Evolutionary conservation across 2,329 filamentous ascomycete genomes (phyloP).

Genomic region (Fusarium sp.): DNA sequence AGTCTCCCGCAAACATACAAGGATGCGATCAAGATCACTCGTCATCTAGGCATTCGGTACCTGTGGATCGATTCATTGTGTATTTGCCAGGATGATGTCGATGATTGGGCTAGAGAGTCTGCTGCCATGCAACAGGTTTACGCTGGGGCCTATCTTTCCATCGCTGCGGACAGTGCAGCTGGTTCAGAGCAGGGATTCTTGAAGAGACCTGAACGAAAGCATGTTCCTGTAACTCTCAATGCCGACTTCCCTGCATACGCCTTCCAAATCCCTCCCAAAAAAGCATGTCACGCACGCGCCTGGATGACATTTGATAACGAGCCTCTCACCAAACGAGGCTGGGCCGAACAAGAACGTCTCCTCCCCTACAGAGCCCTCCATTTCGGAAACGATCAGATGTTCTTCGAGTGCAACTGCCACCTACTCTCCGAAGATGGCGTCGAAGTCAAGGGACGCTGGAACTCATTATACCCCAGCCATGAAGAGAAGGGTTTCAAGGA

Average conservation of each 20-base stretch:
- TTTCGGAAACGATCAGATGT: slow-evolving; percentile 16
- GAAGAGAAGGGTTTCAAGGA: background rate
- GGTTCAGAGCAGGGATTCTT: background rate
- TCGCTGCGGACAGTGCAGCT: slow-evolving; percentile 4
- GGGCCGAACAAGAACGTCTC: slow-evolving; percentile 24
- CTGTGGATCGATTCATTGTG: slow-evolving; percentile 30
- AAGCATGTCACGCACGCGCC: background rate
- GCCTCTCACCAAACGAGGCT: slow-evolving; percentile 16
- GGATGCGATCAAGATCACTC: slow-evolving; percentile 27
- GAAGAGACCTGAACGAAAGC: background rate
- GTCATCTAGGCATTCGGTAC: slow-evolving; percentile 1
- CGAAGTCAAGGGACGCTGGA: slow-evolving; percentile 1
- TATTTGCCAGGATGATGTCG: slow-evolving; percentile 23
- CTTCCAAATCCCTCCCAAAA: background rate
- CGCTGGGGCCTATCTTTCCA: slow-evolving; percentile 9
- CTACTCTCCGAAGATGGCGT: slow-evolving; percentile 19
- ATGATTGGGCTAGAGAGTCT: slow-evolving; percentile 19
- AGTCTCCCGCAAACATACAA: slow-evolving; percentile 8
- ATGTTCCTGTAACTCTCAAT: background rate
- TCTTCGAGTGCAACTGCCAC: slow-evolving; percentile 25
- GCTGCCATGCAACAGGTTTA: slow-evolving; percentile 25
- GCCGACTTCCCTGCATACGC: background rate
- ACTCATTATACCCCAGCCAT: background rate
- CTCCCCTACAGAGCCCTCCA: slow-evolving; percentile 12
- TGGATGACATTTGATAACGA: background rate